A percentile compares a stretch with the other conserved stretches of the same genome.
Conservation (phyloP, 495 filamentous ascomycete species). For the Chaetomium cochliodes region DNA sequence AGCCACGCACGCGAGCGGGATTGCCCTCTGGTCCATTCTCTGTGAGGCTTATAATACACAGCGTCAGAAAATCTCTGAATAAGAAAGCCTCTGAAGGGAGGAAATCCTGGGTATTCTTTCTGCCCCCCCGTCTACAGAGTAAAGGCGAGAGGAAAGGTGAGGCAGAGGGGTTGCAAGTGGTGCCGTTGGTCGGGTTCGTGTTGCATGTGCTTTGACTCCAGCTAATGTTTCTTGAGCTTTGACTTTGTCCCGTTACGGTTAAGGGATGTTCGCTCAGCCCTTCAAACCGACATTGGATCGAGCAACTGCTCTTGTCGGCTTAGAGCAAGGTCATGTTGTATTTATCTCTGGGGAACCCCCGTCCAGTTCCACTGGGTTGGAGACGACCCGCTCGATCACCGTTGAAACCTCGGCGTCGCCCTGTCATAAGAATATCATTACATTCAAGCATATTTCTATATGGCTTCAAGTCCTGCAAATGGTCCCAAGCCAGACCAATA, state of each 20-base stretch:
- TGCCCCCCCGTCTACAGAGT: too few species aligned
- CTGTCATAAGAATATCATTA: background rate
- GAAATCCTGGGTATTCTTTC: too few species aligned
- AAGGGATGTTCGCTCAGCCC: background rate
- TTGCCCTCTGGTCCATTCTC: too few species aligned
- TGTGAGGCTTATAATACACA: too few species aligned
- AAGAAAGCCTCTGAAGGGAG: too few species aligned
- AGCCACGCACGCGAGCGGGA: background rate
- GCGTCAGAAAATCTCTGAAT: too few species aligned
- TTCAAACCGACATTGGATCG: background rate
- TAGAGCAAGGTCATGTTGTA: background rate
- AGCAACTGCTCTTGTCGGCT: background rate
- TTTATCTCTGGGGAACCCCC: background rate
- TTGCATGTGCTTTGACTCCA: background rate
- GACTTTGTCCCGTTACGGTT: background rate
- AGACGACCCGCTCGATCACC: background rate
- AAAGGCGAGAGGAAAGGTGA: background rate
- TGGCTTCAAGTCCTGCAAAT: background rate
- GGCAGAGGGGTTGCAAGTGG: background rate
- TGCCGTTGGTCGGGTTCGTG: background rate
- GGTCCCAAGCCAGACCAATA: conserved; percentile 25
- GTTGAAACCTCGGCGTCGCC: background rate
- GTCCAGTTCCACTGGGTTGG: background rate
- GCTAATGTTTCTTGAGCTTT: background rate
- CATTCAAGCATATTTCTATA: too few species aligned